Conservation (phyloP, 140 eudicot species). For the Oenanthe javanica region DNA sequence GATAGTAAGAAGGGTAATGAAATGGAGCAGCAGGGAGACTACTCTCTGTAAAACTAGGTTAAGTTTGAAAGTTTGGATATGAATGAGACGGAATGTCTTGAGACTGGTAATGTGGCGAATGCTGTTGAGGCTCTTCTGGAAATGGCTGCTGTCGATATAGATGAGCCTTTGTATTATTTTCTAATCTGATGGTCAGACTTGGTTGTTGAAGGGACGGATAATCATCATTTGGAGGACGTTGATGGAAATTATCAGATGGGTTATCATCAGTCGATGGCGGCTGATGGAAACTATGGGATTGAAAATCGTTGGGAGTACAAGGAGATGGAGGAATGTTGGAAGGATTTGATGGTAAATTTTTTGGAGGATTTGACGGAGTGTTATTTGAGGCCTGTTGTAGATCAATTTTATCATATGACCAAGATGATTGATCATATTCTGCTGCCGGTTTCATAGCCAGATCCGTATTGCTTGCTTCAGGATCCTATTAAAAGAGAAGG, state of each 20-base stretch:
- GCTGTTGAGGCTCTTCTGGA: constrained; percentile 30
- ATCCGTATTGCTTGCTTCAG: constrained; percentile 35
- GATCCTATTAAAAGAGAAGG: constrained; percentile 27
- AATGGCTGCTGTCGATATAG: constrained; percentile 32
- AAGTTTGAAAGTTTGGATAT: constrained; percentile 71
- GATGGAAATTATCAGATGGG: constrained; percentile 5
- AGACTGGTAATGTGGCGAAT: constrained; percentile 47
- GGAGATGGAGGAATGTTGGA: constrained; percentile 8
- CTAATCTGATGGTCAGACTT: constrained; percentile 18
- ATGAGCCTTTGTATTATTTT: background rate
- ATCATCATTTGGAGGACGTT: background rate
- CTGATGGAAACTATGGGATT: constrained; percentile 4
- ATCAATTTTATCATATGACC: constrained; percentile 33
- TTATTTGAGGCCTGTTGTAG: constrained; percentile 29
- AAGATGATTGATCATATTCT: constrained; percentile 36
- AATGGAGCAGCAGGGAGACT: constrained; percentile 72
- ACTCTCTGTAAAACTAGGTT: constrained; percentile 82
- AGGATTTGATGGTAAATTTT: constrained; percentile 10
- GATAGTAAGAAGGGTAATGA: constrained; percentile 62
- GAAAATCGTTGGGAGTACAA: constrained; percentile 6
- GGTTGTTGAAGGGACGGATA: constrained; percentile 13
- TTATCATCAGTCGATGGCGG: constrained; percentile 12
- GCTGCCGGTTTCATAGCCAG: constrained; percentile 24
- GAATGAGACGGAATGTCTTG: constrained; percentile 33
- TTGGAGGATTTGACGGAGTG: constrained; percentile 30